phyloP scores from a whole-genome alignment of 495 filamentous ascomycete genomes.

The Clavariopsis aquatica region DNA sequence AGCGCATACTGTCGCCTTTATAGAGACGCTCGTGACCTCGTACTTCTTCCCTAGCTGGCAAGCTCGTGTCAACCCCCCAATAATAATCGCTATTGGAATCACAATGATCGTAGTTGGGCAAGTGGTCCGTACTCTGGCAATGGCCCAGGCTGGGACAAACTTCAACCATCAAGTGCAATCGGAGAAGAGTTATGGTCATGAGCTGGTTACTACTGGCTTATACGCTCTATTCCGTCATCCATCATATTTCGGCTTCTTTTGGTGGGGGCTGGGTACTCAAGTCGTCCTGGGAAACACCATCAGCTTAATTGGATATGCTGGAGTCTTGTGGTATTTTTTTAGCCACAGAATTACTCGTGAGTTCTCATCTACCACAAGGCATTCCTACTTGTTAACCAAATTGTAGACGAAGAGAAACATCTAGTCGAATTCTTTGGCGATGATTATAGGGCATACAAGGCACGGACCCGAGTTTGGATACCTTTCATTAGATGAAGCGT shows the following conservation, averaged over 20 bases:
- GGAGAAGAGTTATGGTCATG: slow-evolving; percentile 64
- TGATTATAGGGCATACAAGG: slow-evolving; percentile 75
- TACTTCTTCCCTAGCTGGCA: slow-evolving; percentile 57
- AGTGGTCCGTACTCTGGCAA: slow-evolving; percentile 69
- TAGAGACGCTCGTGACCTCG: slow-evolving; percentile 67
- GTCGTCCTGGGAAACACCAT: slow-evolving; percentile 81
- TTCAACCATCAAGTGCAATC: slow-evolving; percentile 88
- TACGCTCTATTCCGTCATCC: slow-evolving; percentile 74
- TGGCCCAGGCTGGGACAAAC: slow-evolving; percentile 84
- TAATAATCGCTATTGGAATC: slow-evolving; percentile 55
- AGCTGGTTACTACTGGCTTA: slow-evolving; percentile 73
- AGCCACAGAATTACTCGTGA: slow-evolving; percentile 63
- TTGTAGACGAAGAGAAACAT: slow-evolving; percentile 71
- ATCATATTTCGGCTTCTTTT: slow-evolving; percentile 96
- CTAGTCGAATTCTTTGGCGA: slow-evolving; percentile 80
- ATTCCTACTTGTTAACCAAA: slow-evolving; percentile 7
- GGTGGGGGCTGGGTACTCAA: slow-evolving; percentile 96
- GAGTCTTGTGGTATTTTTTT: slow-evolving; percentile 86
- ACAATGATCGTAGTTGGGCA: slow-evolving; percentile 71
- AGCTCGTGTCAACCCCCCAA: slow-evolving; percentile 43
- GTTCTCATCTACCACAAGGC: slow-evolving; percentile 39
- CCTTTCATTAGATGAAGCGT: slow-evolving; percentile 59
- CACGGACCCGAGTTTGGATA: slow-evolving; percentile 69
- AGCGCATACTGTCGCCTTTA: slow-evolving; percentile 70
- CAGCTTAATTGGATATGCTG: slow-evolving; percentile 70